A percentile compares a stretch with the other conserved stretches of the same genome.
Conservation (phyloP, 108 stramenopile genomes). For the Stephanodiscus minutulus region DNA sequence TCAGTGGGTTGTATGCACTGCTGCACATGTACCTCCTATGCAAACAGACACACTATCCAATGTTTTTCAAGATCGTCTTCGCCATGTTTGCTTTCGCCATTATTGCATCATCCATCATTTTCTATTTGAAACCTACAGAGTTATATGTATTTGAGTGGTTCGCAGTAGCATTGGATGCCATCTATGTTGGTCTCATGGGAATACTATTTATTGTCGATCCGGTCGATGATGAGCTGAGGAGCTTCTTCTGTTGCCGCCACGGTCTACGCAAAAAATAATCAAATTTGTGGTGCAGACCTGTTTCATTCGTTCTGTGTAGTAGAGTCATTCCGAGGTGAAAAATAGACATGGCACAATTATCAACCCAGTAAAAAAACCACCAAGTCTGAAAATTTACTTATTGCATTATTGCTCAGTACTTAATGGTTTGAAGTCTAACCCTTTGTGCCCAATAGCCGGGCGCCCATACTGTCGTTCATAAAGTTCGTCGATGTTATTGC, state of each 20-base stretch:
- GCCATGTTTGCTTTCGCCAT: conserved; percentile 20
- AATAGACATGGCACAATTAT: not conserved
- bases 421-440: conserved; percentile 74
- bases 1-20: conserved; percentile 31
- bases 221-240: conserved; percentile 29
- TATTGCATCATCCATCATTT: conserved; percentile 21
- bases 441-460: conserved; percentile 82
- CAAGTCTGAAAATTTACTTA: not conserved
- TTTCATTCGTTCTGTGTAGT: not conserved
- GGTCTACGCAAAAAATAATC: not conserved
- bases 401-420: conserved; percentile 61
- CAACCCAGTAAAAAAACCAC: no score
- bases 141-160: conserved; percentile 36
- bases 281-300: not conserved
- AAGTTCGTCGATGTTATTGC: conserved; percentile 69
- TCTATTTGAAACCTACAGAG: conserved; percentile 9
- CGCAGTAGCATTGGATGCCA: conserved; percentile 25
- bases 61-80: conserved; percentile 27
- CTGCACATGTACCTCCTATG: conserved; percentile 33
- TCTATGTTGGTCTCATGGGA: conserved; percentile 23
- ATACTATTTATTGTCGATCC: conserved; percentile 31
- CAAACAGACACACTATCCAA: conserved; percentile 44
- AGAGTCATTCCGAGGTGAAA: not conserved
- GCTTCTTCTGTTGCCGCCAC: conserved; percentile 35
- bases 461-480: conserved; percentile 77